Base-by-base conservation (phyloP, 139 green algal species). In the Micractinium sp. region DNA sequence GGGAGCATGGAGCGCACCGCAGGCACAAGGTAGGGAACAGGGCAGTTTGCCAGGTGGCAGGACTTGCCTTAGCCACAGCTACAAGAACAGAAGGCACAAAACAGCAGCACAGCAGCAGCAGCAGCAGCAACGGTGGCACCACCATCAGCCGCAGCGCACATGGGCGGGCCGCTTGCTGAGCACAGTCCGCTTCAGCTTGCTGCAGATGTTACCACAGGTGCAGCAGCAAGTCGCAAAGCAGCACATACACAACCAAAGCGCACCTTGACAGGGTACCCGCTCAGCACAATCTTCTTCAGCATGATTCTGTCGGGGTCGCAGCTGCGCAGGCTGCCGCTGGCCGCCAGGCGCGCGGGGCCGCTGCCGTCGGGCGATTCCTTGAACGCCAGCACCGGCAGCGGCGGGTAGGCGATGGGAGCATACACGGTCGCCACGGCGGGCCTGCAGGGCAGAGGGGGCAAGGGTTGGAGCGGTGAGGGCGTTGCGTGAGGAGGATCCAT, bases 381-480 rank as follows among this genome's bases (percentile, higher is more conserved):
- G 94, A 99, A 99, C 0, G 93, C 95, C 75, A 99, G 95, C 66
- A 99, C 67, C 5, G 97, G 97, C 85, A 97, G 90, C 1, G 97
- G 97, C 1, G 92, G 87, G 90, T 97, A 99, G 60, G 85, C 85
- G 87, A 99, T 98, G 83, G 97, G 97, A 3, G 93, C 96, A 83
- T 96, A 99, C 2, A 98, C 86, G 36, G 93, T 95, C 16, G 95
- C 95, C 1, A 98, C 90, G 23, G 53, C 63, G 22, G 93, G 91
- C 22, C 93, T 88, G 33, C 94, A 93, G n/a, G 91, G 36, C 36
- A 47, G 88, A 35, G 39, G 18, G 13, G 81, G n/a, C 25, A 29
- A 38, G 63, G 63, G 36, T 3, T 19, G 80, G 47, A 29, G 73
- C 35, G 66, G 15, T 14, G 60, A 67, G 60, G 60, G 60, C 15